Percentiles rank a stretch among this genome's conserved stretches.
Conservation (phyloP, 2,329 filamentous ascomycete genomes). For the Metarhizium humberi region DNA sequence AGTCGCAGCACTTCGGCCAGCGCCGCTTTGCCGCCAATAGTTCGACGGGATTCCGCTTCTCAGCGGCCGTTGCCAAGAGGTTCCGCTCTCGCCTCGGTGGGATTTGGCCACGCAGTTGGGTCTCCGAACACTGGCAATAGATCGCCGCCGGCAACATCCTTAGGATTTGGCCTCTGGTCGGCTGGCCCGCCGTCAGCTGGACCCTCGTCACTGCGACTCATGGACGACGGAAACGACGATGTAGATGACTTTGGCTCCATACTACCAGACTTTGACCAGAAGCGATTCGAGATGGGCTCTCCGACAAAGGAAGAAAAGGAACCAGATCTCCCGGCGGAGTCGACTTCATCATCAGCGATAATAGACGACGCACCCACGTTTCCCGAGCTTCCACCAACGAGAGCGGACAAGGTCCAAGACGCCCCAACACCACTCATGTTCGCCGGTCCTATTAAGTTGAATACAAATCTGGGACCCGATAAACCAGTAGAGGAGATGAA, state of each 20-base stretch:
- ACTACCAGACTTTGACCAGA: constrained; percentile 42
- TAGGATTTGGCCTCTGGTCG: constrained; percentile 23
- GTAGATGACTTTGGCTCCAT: constrained; percentile 39
- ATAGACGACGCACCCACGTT: constrained; percentile 7
- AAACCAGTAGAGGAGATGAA: constrained; percentile 22
- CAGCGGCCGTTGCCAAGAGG: constrained; percentile 14
- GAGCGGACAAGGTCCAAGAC: background rate
- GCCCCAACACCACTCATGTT: constrained; percentile 19
- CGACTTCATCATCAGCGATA: background rate
- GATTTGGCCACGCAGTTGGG: constrained; percentile 8
- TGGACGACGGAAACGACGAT: constrained; percentile 37
- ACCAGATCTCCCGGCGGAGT: background rate
- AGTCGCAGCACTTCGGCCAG: constrained; percentile 38
- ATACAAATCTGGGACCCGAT: constrained; percentile 20
- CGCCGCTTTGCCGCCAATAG: constrained; percentile 19
- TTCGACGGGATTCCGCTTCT: constrained; percentile 20
- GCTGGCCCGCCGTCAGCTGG: constrained; percentile 26
- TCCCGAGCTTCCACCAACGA: constrained; percentile 4
- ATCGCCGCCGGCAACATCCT: constrained; percentile 10
- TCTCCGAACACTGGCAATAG: constrained; percentile 12
- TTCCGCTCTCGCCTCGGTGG: constrained; percentile 7
- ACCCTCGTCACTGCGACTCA: constrained; percentile 32
- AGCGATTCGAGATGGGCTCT: constrained; percentile 16
- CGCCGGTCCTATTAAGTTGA: constrained; percentile 26
- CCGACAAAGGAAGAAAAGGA: constrained; percentile 1